A percentile compares a stretch with the other conserved stretches of the same genome.
These are phyloP conservation scores for Stylonectria norvegica DNA, from an alignment of 2,329 filamentous ascomycete species.

Conservation along the genomic window DNA sequence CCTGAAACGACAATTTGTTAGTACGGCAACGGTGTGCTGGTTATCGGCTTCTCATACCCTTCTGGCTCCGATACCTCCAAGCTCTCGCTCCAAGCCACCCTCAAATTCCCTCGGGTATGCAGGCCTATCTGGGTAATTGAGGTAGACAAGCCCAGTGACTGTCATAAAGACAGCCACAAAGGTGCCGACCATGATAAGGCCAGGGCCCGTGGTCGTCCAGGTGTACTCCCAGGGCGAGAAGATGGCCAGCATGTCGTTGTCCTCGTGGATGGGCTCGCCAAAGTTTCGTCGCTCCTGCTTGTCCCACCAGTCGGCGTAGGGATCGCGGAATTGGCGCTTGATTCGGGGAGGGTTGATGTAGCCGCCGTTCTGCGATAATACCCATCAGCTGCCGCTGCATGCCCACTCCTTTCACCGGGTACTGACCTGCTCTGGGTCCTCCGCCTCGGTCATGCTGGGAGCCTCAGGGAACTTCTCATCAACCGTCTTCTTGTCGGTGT, in stretches of 20 bases:
- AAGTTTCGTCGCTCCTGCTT: slow-evolving; percentile 96
- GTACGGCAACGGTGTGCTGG: no score
- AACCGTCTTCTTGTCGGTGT: slow-evolving; percentile 44
- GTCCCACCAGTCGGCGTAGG: slow-evolving; percentile 93
- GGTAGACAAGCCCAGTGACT: slow-evolving; percentile 64
- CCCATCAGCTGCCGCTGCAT: slow-evolving; percentile 22
- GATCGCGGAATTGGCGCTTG: slow-evolving; percentile 91
- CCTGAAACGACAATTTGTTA: slow-evolving; percentile 37
- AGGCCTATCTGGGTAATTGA: slow-evolving; percentile 68
- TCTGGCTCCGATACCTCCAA: slow-evolving; percentile 66
- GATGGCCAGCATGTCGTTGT: slow-evolving; percentile 88
- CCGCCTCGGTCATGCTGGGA: slow-evolving; percentile 50
- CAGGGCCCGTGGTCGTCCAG: slow-evolving; percentile 70
- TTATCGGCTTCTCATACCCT: slow-evolving; percentile 53
- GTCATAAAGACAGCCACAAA: slow-evolving; percentile 64
- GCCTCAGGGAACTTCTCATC: slow-evolving; percentile 53
- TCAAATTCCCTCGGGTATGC: slow-evolving; percentile 69
- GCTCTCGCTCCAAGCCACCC: slow-evolving; percentile 68
- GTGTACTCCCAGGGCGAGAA: slow-evolving; percentile 89
- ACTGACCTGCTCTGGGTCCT: slow-evolving; percentile 66
- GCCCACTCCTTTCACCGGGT: slow-evolving; percentile 1
- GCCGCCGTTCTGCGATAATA: slow-evolving; percentile 66
- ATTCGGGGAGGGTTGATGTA: slow-evolving; percentile 75
- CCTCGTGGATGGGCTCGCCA: slow-evolving; percentile 93
- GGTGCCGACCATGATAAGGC: slow-evolving; percentile 61